Conservation (phyloP, 2,329 filamentous ascomycete genomes). For the Colletotrichum spinosum region DNA sequence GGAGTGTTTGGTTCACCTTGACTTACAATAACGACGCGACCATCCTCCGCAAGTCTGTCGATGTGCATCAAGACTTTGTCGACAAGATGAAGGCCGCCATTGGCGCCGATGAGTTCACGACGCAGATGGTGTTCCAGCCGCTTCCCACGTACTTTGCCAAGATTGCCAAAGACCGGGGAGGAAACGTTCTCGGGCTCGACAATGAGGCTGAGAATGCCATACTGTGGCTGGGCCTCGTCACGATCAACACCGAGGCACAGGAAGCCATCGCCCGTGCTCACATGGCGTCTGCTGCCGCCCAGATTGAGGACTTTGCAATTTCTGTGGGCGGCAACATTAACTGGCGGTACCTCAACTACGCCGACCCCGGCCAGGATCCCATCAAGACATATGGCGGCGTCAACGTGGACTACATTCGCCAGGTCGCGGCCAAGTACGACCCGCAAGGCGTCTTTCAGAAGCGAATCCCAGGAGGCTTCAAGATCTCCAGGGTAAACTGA, state of each 20-base stretch:
- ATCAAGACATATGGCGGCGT: conserved; percentile 49
- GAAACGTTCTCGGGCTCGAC: conserved; percentile 55
- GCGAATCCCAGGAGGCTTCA: conserved; percentile 39
- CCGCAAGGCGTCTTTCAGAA: conserved; percentile 47
- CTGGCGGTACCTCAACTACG: conserved; percentile 61
- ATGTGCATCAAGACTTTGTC: conserved; percentile 41
- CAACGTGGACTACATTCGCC: conserved; percentile 45
- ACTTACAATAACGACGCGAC: conserved; percentile 26
- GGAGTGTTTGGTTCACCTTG: conserved; percentile 41
- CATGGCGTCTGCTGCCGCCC: conserved; percentile 15
- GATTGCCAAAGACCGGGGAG: conserved; percentile 47
- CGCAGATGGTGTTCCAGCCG: conserved; percentile 51
- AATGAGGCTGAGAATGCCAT: not conserved
- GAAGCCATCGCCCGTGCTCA: conserved; percentile 8
- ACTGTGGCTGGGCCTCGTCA: conserved; percentile 15
- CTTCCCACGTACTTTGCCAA: conserved; percentile 48
- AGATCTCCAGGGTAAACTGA: conserved; percentile 19
- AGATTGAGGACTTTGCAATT: conserved; percentile 26
- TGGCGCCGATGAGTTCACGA: conserved; percentile 30
- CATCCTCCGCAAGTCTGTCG: conserved; percentile 43
- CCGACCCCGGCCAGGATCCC: conserved; percentile 49
- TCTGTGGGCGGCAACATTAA: conserved; percentile 39
- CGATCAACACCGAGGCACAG: conserved; percentile 16
- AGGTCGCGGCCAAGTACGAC: conserved; percentile 47
- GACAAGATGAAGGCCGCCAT: conserved; percentile 35